These are phyloP conservation scores for Collariella sp. DNA, from an alignment of 495 filamentous ascomycete species.

Conservation along the genomic window DNA sequence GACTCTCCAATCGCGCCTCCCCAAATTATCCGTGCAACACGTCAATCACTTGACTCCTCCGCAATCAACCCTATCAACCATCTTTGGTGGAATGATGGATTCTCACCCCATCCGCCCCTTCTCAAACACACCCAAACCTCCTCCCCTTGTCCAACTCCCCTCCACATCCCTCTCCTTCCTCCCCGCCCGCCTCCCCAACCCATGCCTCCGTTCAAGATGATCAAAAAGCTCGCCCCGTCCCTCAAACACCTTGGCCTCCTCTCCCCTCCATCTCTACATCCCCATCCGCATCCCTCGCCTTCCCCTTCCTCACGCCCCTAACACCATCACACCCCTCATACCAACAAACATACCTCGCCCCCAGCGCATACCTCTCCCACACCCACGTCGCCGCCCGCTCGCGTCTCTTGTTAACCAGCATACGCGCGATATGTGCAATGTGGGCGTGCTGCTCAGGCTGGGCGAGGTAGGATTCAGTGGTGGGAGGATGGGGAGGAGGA, in stretches of 20 bases:
- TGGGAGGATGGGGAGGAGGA: constrained; percentile 20
- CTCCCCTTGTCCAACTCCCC: constrained; percentile 22
- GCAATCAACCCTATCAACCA: too few relatives aligned
- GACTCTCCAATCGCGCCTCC: too few relatives aligned
- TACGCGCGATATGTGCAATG: constrained; percentile 15
- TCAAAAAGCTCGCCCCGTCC: constrained; percentile 24
- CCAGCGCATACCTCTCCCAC: constrained; percentile 29
- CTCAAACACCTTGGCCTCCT: constrained; percentile 8
- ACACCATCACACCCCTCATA: constrained; percentile 14
- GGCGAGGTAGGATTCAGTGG: constrained; percentile 18
- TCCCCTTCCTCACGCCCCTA: too few relatives aligned
- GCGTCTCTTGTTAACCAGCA: constrained; percentile 18
- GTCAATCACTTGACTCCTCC: background rate
- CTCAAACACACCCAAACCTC: constrained; percentile 21
- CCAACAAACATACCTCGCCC: constrained; percentile 24
- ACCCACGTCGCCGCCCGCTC: constrained; percentile 19
- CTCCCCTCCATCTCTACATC: background rate
- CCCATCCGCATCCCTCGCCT: background rate
- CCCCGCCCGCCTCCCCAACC: constrained; percentile 10
- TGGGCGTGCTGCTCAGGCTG: constrained; percentile 7
- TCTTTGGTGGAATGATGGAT: too few relatives aligned
- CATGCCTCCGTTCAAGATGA: constrained; percentile 20
- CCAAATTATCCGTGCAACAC: too few relatives aligned
- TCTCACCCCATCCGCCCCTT: too few relatives aligned
- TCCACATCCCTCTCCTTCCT: constrained; percentile 19